Evolutionary conservation across 2,329 filamentous ascomycete species (phyloP), one percentile per base, ranked within the genome.

Genomic region (Fusarium sp.): DNA sequence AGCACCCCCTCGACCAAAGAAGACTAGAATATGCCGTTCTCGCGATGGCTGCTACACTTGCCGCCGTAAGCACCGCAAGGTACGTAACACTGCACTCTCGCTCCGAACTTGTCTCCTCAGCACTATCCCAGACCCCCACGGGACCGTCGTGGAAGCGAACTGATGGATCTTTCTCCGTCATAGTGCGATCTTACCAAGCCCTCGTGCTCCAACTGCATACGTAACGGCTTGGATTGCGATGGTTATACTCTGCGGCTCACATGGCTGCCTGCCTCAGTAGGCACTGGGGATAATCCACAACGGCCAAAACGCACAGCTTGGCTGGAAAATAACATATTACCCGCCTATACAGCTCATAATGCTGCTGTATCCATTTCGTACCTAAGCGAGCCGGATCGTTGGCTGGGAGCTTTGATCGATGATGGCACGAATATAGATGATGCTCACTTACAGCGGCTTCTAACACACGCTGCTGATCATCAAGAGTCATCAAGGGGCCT

Each of bases 401-500:
- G 38, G 22, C 38, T 41, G 38, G 22, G 14, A 10, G 14, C 3
- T 15, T 6, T 15, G 8, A 41, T 11, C 8, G 38, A 41, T n/a
- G 38, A 41, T n/a, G 13, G 8, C 38, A 14, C 1, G 14, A 41
- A 15, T 41, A 1, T 7, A 24, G n/a, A 24, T 11, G 39, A 41
- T 11, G 15, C 15, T 16, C n/a, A 41, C 9, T 41, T 7, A 16
- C 39, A 15, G 39, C 9, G 6, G 9, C 39, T 41, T 24, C 1
- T 41, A 15, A 41, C n/a, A 10, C n/a, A 24, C 22, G 14, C 39
- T 41, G 39, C 12, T 16, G 14, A 41, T 11, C 14, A 41, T 0
- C 22, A 11, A 16, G 14, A 3, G 14, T 11, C 15, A 11, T 41
- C 0, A 9, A 24, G n/a, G 24, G 14, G n/a, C 0, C 16, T 1